phyloP scores from a whole-genome alignment of 805 yeast genomes.

The Pichia nanzhaoensis region DNA sequence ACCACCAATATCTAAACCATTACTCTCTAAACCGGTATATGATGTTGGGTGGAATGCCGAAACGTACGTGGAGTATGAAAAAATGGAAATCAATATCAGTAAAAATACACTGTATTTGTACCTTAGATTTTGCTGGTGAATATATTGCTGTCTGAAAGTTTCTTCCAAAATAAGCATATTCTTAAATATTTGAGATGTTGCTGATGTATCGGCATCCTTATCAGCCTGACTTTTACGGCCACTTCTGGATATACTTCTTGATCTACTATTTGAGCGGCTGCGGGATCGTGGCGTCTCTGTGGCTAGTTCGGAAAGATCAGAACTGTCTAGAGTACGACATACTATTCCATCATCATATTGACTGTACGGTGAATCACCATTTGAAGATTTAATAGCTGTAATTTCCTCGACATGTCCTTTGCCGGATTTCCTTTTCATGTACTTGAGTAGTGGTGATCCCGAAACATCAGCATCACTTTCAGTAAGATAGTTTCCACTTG shows the following conservation, averaged over 20 bases:
- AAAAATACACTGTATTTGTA: conserved; percentile 53
- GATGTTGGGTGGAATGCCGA: conserved; percentile 19
- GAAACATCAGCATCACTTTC: conserved; percentile 22
- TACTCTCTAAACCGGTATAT: no score
- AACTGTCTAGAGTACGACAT: background rate
- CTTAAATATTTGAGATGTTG: conserved; percentile 65
- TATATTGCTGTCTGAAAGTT: conserved; percentile 71
- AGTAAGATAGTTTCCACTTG: conserved; percentile 3
- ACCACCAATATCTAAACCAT: no score
- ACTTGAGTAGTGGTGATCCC: conserved; percentile 17
- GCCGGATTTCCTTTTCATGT: conserved; percentile 8
- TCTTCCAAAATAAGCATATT: conserved; percentile 83
- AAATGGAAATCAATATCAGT: conserved; percentile 16
- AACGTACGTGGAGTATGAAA: conserved; percentile 32
- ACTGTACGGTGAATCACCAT: background rate
- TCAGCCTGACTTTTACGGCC: conserved; percentile 4
- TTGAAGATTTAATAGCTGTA: background rate
- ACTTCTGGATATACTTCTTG: background rate
- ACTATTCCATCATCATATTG: conserved; percentile 10
- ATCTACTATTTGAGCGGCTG: conserved; percentile 4
- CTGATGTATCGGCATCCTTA: conserved; percentile 20
- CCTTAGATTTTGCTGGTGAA: conserved; percentile 61
- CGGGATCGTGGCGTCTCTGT: conserved; percentile 2
- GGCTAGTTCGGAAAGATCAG: background rate
- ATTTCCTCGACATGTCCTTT: background rate